phyloP scores from a whole-genome alignment of 2,329 filamentous ascomycete genomes.

The Ceratocystis colombiana region DNA sequence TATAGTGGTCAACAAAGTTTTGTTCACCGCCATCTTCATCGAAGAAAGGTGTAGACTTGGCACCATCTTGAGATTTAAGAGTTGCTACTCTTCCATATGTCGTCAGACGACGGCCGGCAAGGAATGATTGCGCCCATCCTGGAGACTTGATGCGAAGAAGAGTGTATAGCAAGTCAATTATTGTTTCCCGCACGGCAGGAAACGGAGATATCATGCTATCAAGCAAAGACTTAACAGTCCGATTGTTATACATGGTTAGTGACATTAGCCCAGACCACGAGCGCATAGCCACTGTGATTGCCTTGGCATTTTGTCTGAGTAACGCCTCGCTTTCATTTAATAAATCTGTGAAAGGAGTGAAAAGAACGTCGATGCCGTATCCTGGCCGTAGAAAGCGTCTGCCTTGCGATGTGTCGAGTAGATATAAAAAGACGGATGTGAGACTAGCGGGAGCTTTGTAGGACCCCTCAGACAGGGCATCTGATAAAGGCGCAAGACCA shows the following conservation, averaged over 20 bases:
- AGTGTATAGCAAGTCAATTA: slow-evolving; percentile 76
- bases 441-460: slow-evolving; percentile 90
- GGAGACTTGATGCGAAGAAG: slow-evolving; percentile 80
- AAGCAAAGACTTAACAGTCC: slow-evolving; percentile 69
- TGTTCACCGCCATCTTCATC: slow-evolving; percentile 62
- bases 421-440: slow-evolving; percentile 74
- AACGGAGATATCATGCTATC: slow-evolving; percentile 52
- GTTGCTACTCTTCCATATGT: slow-evolving; percentile 94
- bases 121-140: slow-evolving; percentile 89
- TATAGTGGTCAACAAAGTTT: slow-evolving; percentile 90
- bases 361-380: slow-evolving; percentile 78
- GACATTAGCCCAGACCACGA: slow-evolving; percentile 90
- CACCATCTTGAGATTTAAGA: slow-evolving; percentile 51
- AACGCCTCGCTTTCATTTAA: slow-evolving; percentile 48
- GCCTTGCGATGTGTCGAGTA: slow-evolving; percentile 73
- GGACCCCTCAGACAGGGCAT: slow-evolving; percentile 77
- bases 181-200: slow-evolving; percentile 54
- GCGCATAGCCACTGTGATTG: slow-evolving; percentile 82
- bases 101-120: slow-evolving; percentile 82
- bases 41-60: slow-evolving; percentile 43
- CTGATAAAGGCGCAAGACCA: slow-evolving; percentile 77
- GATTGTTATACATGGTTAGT: slow-evolving; percentile 77
- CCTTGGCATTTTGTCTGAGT: slow-evolving; percentile 77
- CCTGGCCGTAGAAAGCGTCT: slow-evolving; percentile 77
- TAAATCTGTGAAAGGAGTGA: slow-evolving; percentile 87